Evolutionary conservation across 116 monocot species (phyloP), one percentile per base, ranked within the genome.

Genomic region (Iris pallida): DNA sequence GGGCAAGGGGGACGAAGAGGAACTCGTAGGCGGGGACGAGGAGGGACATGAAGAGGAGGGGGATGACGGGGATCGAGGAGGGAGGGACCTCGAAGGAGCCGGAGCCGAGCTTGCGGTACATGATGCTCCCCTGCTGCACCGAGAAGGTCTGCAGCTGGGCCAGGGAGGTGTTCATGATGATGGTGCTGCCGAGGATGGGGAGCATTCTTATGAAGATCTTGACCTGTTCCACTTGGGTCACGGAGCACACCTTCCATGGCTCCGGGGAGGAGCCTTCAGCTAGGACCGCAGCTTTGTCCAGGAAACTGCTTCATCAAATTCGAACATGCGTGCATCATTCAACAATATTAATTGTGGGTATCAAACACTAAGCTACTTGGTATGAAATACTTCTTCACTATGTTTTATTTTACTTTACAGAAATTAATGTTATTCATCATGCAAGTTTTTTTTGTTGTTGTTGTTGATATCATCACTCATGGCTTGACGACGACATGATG

Each of bases 141-240:
- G 65, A 65, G 47, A 65, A 47, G 11, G 65, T 65, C 17, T 65
- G 65, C 20, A 68, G 67, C 20, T 68, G 67, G 14, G 67, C 67
- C 42, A 68, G 67, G 54, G 53, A 68, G n/a, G 67, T 68, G 15
- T 68, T 68, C 67, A 68, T 68, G 49, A 68, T 4, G 53, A 68
- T 54, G 9, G 54, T 54, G 16, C 67, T 68, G 53, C 16, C 67
- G 5, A 68, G 42, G 41, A 68, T 55, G 10, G 67, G 67, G 5
- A 68, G 41, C 67, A 68, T 68, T 53, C 67, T 20, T 12, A 48
- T 52, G 49, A 68, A 14, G 67, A 68, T 55, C 42, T 68, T 68
- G 41, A 68, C 42, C 53, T 68, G 53, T 42, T 68, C 67, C 9
- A 68, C 67, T 68, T 68, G 67, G 54, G 67, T 68, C 54, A 55